These are phyloP conservation scores for Solanum chmielewskii DNA, from an alignment of 257 asterid genomes.

Conservation along the genomic window DNA sequence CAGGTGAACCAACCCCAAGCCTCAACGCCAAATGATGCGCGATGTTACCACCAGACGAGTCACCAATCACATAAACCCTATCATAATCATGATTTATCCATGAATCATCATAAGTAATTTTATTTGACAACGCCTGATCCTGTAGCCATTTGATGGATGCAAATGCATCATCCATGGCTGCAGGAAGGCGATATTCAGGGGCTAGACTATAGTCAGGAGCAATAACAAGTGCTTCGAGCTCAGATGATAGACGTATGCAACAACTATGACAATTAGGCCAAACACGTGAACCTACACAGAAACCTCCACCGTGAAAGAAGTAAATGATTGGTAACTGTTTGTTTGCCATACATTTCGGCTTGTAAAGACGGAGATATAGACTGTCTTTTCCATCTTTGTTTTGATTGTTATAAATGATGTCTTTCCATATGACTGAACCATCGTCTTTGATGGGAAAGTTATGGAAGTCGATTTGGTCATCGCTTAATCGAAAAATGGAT, in stretches of 20 bases:
- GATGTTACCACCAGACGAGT: constrained; percentile 84
- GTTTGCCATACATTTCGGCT: constrained; percentile 9
- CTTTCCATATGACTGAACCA: constrained; percentile 62
- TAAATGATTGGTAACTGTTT: constrained; percentile 27
- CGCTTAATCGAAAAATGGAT: constrained; percentile 6
- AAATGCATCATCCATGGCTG: constrained; percentile 43
- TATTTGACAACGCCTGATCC: constrained; percentile 19
- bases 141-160: constrained; percentile 50
- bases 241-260: constrained; percentile 63
- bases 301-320: constrained; percentile 76
- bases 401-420: constrained; percentile 15
- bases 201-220: constrained; percentile 73
- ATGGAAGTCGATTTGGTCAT: not conserved
- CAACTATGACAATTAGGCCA: constrained; percentile 65
- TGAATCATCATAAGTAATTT: constrained; percentile 1
- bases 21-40: constrained; percentile 84
- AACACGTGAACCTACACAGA: constrained; percentile 60
- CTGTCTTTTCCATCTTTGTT: not conserved
- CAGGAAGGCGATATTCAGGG: constrained; percentile 71
- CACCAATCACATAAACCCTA: constrained; percentile 52
- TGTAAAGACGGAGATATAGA: constrained; percentile 63
- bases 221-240: constrained; percentile 37
- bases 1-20: constrained; percentile 49
- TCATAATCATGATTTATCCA: constrained; percentile 39
- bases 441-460: constrained; percentile 36